These are phyloP conservation scores for Colletotrichum trifolii DNA, from an alignment of 2,329 filamentous ascomycete genomes.

Conservation along the genomic window DNA sequence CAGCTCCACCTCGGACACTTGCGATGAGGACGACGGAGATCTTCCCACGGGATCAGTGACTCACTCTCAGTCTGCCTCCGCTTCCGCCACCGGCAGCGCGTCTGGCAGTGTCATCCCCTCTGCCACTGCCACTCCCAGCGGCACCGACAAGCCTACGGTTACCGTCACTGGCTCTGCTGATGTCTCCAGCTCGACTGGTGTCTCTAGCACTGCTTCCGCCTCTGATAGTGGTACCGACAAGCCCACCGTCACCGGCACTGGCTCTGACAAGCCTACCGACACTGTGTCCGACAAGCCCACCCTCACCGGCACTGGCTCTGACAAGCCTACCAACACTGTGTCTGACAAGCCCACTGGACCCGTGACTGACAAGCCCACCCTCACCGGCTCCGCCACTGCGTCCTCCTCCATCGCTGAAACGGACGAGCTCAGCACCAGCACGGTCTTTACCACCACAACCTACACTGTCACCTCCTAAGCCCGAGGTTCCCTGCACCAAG, in stretches of 20 bases:
- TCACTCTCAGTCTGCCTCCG: constrained; percentile 10
- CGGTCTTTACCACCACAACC: constrained; percentile 47
- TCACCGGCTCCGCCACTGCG: neutral
- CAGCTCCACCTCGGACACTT: constrained; percentile 17
- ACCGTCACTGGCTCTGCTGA: constrained; percentile 3
- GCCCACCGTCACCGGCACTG: constrained; percentile 9
- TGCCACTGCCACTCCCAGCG: neutral
- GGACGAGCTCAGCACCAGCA: constrained; percentile 41
- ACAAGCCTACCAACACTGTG: constrained; percentile 31
- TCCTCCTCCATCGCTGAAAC: constrained; percentile 1
- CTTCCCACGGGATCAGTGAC: constrained; percentile 4
- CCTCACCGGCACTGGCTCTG: constrained; percentile 19
- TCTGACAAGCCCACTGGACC: too few species aligned
- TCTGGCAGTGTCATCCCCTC: constrained; percentile 21
- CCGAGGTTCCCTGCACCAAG: constrained; percentile 46
- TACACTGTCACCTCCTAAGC: constrained; percentile 56
- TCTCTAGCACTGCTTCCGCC: constrained; percentile 27
- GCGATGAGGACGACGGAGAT: constrained; percentile 33
- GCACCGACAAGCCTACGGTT: neutral
- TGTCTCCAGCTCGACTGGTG: constrained; percentile 29
- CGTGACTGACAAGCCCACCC: constrained; percentile 16
- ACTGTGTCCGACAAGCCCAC: neutral
- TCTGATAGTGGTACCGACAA: constrained; percentile 27
- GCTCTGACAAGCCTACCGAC: neutral
- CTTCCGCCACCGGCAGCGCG: constrained; percentile 25